Percentiles rank a stretch among this genome's conserved stretches.
These are phyloP conservation scores for Penicillium sp. DNA, from an alignment of 2,329 filamentous ascomycete species.

Conservation along the genomic window DNA sequence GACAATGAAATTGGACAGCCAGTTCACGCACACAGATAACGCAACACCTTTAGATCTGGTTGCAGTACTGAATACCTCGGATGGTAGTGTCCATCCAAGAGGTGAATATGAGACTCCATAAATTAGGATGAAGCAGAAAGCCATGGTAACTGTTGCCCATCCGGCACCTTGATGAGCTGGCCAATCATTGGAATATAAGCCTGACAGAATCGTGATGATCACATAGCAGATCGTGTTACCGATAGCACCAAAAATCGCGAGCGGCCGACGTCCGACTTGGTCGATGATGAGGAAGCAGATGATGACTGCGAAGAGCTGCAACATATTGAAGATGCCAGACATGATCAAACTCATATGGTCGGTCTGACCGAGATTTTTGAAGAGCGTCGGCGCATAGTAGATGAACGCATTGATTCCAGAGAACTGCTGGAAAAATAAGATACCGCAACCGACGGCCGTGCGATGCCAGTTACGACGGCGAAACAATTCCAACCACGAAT, in stretches of 20 bases:
- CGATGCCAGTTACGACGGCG: slow-evolving; percentile 12
- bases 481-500: slow-evolving; percentile 44
- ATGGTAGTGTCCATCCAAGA: slow-evolving; percentile 42
- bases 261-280: slow-evolving; percentile 35
- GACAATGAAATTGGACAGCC: slow-evolving; percentile 48
- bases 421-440: slow-evolving; percentile 53
- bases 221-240: slow-evolving; percentile 36
- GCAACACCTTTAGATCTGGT: slow-evolving; percentile 44
- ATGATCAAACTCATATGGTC: slow-evolving; percentile 36
- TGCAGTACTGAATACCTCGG: slow-evolving; percentile 44
- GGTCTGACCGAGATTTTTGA: slow-evolving; percentile 45
- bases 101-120: slow-evolving; percentile 35
- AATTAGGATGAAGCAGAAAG: not conserved
- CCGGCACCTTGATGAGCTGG: slow-evolving; percentile 26
- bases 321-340: slow-evolving; percentile 42
- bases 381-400: slow-evolving; percentile 54
- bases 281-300: slow-evolving; percentile 37
- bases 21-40: slow-evolving; percentile 32
- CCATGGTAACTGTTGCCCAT: slow-evolving; percentile 26
- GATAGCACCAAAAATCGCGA: slow-evolving; percentile 37
- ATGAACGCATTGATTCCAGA: slow-evolving; percentile 53
- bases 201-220: slow-evolving; percentile 35
- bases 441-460: slow-evolving; percentile 41
- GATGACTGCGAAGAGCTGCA: slow-evolving; percentile 37
- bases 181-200: slow-evolving; percentile 30